Base-by-base conservation (phyloP, 1,284 basidiomycete genomes). In the Pholiota adiposa region DNA sequence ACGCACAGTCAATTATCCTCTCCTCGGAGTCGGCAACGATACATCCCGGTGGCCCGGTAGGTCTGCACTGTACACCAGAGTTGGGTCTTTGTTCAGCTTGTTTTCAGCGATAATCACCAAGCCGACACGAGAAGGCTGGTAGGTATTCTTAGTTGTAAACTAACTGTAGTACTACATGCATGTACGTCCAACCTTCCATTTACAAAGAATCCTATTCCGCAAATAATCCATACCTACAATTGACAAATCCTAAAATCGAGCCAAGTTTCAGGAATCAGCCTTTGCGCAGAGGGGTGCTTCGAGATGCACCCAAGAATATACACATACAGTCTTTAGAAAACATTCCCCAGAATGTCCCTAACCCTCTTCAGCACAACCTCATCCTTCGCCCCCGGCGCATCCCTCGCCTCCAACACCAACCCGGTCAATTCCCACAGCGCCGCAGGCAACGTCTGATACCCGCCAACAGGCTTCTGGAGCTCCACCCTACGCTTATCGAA, bases 361-460 rank as follows among this genome's bases (percentile, higher is more conserved):
- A 80, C 72, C 56, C 69, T 71, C 29, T 55, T 62, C 46, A 79
- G 69, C 27, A 79, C 66, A 7, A 64, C 64, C n/a, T 67, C 59
- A 65, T 79, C 72, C 50, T 70, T 72, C 34, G 67, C 64, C 16
- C 59, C 65, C 5, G 23, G 56, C 25, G 58, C 63, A 3, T 70
- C 66, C 59, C 72, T 70, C 0, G 72, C 77, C 62, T 79, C 76
- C 60, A 75, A 64, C 2, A 72, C 69, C 23, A 76, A 63, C 4
- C 76, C 77, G 27, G 73, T 68, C 29, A 82, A 63, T 64, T 82
- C 77, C 62, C 70, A 72, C 55, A 83, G 63, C 33, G 67, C 65
- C 4, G 65, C 63, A 0, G 81, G 81, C 33, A 82, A 65, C 60
- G 74, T 69, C 3, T 63, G 65, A 40, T 71, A 66, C 1, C 71